Evolutionary conservation across 345 rosid species (phyloP), one percentile per base, ranked within the genome.

Genomic region (Balakata baccata): DNA sequence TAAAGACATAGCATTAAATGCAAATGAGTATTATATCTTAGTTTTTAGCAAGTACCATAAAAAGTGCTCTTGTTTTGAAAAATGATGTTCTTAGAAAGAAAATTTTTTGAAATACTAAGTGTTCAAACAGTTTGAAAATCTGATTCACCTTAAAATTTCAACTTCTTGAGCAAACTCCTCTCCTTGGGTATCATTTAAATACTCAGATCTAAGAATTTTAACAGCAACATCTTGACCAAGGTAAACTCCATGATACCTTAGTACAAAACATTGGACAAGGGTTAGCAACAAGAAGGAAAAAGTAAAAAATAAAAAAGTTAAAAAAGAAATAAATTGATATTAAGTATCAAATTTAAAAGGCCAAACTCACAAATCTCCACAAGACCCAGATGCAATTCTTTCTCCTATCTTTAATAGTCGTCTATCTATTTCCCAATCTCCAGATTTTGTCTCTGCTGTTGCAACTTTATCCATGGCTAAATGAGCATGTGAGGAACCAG

Each of bases 151-250:
- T 58, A 90, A 80, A 71, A 90, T 88, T 66, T 87, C 84, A 79
- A 90, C 87, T 79, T 90, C 96, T 71, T 87, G 96, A 29, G 86
- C 78, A 81, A 90, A 88, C 75, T 88, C 91, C 11, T 82, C 83
- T 75, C 81, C 85, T 72, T 84, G 71, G 64, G 87, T 74, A 79
- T 73, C 84, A 71, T 75, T 87, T 73, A 90, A 72, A 70, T 86
- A 87, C 78, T 86, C 93, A 63, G 91, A 80, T 79, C 88, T 84
- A 69, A 90, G 87, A 66, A 87, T 69, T 79, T 90, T 90, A 67
- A 90, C 54, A 23, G 92, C 96, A 69, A 90, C 96, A 81, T 88
- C 92, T 82, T 87, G 88, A 75, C 89, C 91, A 75, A 81, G 80
- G 83, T 87, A 90, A 79, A 80, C 71, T 70, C 93, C 92, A 41